Evolutionary conservation across 2,329 filamentous ascomycete species (phyloP).

Genomic region (Claviceps fusiformis): DNA sequence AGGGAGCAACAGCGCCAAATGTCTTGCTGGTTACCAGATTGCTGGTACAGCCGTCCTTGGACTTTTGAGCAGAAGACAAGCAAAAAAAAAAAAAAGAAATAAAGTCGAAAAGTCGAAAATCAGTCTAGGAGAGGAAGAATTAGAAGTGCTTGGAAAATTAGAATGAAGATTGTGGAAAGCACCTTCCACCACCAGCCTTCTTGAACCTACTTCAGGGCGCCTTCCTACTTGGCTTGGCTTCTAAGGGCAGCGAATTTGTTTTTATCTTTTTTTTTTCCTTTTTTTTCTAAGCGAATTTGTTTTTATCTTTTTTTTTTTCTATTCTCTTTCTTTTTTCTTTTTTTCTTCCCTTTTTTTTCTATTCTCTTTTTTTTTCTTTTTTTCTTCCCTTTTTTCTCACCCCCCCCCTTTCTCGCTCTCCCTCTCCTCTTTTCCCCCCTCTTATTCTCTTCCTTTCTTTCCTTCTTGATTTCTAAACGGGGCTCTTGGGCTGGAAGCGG

Average conservation of each 20-base stretch:
- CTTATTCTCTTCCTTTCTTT: no score
- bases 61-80: no score
- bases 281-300: no score
- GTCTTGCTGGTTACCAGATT: not conserved
- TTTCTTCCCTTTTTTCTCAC: not conserved
- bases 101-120: no score
- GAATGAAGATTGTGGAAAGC: not conserved
- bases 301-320: not conserved
- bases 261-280: not conserved
- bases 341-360: no score
- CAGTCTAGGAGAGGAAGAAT: no score
- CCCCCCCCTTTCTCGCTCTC: not conserved
- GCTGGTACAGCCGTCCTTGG: not conserved
- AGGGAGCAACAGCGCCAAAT: not conserved
- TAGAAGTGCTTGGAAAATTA: not conserved
- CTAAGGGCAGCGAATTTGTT: not conserved
- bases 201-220: conserved; percentile 1
- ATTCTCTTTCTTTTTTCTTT: not conserved
- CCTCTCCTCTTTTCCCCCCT: no score
- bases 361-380: not conserved
- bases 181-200: not conserved
- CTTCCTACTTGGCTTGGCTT: not conserved
- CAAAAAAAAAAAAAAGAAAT: not conserved
- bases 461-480: no score
- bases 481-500: not conserved